Percentiles rank a stretch among this genome's conserved stretches.
Conservation (phyloP, 768 basidiomycete species). For the Xanthoconium purpureum region DNA sequence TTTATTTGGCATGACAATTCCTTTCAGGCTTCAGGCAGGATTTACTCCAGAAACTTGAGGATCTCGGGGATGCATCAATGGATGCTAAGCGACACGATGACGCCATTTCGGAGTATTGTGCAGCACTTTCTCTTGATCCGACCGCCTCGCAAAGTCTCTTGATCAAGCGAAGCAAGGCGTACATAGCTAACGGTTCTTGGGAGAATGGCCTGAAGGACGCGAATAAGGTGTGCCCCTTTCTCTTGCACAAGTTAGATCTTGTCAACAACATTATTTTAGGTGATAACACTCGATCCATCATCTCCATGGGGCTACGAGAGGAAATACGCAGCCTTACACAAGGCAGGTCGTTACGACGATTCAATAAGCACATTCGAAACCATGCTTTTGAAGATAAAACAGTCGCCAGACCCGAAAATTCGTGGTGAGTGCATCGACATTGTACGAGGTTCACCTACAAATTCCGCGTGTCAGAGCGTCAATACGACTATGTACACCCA, state of each 20-base stretch:
- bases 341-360: not conserved
- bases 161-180: not conserved
- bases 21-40: not conserved
- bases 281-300: not conserved
- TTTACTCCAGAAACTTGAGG: not conserved
- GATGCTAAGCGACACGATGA: not conserved
- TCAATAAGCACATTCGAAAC: not conserved
- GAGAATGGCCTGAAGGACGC: not conserved
- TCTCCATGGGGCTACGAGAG: not conserved
- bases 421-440: not conserved
- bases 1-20: not conserved
- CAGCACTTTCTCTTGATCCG: not conserved
- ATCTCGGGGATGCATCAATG: not conserved
- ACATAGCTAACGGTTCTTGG: not conserved
- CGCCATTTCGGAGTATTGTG: not conserved
- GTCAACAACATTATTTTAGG: not conserved
- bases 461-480: not conserved
- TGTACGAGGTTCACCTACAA: no score
- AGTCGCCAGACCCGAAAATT: not conserved
- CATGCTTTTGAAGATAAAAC: no score
- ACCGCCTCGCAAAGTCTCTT: no score
- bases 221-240: not conserved
- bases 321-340: not conserved
- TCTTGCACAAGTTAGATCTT: not conserved
- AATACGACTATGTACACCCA: not conserved